Evolutionary conservation across 2,329 filamentous ascomycete genomes (phyloP).

Genomic region (Fusarium nurragi): DNA sequence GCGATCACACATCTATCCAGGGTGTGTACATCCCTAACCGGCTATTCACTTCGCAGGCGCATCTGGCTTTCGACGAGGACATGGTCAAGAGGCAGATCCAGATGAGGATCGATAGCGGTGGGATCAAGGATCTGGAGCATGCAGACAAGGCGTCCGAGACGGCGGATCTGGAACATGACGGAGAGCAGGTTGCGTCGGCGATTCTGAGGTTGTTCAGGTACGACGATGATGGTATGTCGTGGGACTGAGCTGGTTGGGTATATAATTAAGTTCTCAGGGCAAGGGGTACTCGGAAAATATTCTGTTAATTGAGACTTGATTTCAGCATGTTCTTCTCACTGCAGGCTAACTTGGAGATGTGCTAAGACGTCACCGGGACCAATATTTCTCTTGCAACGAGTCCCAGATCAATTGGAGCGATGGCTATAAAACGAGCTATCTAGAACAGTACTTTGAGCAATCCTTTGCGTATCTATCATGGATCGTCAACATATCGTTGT

Average conservation of each 20-base stretch:
- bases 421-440: too few relatives aligned
- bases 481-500: too few relatives aligned
- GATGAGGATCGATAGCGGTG: slow-evolving; percentile 65
- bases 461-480: too few relatives aligned
- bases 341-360: not conserved
- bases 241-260: not conserved
- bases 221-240: slow-evolving; percentile 55
- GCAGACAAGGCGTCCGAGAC: slow-evolving; percentile 70
- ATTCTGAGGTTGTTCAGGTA: slow-evolving; percentile 69
- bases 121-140: slow-evolving; percentile 70
- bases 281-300: not conserved
- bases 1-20: slow-evolving; percentile 73
- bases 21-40: slow-evolving; percentile 74
- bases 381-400: too few relatives aligned
- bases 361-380: too few relatives aligned
- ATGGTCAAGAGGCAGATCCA: slow-evolving; percentile 73
- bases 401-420: too few relatives aligned
- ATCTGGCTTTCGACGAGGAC: slow-evolving; percentile 77
- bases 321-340: not conserved
- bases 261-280: not conserved
- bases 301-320: not conserved
- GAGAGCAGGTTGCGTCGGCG: slow-evolving; percentile 70
- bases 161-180: slow-evolving; percentile 73
- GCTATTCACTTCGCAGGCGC: slow-evolving; percentile 80
- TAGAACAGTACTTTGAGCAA: too few relatives aligned